These are phyloP conservation scores for Aspergillus novoparasiticus DNA, from an alignment of 2,329 filamentous ascomycete species.

Conservation along the genomic window DNA sequence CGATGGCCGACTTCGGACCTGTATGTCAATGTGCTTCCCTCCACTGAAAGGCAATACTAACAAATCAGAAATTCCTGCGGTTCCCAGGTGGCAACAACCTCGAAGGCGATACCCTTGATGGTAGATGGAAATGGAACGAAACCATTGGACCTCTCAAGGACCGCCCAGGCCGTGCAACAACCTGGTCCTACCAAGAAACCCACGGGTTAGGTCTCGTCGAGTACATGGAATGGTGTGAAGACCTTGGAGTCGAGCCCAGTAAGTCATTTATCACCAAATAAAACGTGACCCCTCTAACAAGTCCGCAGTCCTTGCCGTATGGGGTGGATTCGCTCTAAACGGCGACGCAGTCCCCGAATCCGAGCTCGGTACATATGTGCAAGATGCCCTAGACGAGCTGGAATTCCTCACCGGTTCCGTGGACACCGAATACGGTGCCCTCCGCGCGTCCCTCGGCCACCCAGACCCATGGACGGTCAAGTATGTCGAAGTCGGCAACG, in stretches of 20 bases:
- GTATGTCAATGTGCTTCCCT: constrained; percentile 13
- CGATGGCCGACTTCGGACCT: constrained; percentile 29
- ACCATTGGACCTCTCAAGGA: constrained; percentile 53
- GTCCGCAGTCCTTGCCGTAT: constrained; percentile 44
- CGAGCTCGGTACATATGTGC: constrained; percentile 36
- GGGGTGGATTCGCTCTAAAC: constrained; percentile 48
- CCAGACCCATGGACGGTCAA: constrained; percentile 62
- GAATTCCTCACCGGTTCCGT: constrained; percentile 31
- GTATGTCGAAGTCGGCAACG: constrained; percentile 69
- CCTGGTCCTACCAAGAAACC: constrained; percentile 51
- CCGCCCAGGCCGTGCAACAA: constrained; percentile 44
- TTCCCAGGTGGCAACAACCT: constrained; percentile 58
- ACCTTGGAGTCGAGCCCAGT: constrained; percentile 39
- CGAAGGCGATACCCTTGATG: constrained; percentile 41
- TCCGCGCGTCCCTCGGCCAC: constrained; percentile 62
- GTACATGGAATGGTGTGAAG: constrained; percentile 33
- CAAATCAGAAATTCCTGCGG: constrained; percentile 51
- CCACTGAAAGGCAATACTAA: constrained; percentile 10
- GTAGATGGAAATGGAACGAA: constrained; percentile 55
- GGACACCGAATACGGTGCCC: constrained; percentile 40
- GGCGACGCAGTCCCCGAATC: constrained; percentile 34
- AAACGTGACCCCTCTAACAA: not conserved
- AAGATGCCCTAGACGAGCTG: constrained; percentile 39
- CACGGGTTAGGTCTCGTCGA: constrained; percentile 51
- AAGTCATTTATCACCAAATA: constrained; percentile 3